Conservation (phyloP, 1,284 basidiomycete genomes). For the Dichomitus squalens region DNA sequence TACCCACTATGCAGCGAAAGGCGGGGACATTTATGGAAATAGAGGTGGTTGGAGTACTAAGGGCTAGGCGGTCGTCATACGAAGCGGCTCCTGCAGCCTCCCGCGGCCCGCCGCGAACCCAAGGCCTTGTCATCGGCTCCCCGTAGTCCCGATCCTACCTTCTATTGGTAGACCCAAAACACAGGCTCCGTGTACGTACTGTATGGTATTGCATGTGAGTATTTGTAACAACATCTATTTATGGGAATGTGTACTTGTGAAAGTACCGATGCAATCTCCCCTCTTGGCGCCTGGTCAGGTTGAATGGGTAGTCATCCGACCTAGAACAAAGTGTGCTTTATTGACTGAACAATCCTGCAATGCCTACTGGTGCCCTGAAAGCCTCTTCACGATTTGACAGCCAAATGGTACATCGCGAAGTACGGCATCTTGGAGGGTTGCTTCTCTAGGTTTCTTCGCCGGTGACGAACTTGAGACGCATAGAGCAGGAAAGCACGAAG, state of each 20-base stretch:
- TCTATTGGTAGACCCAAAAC: slow-evolving; percentile 1
- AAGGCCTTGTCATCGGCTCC: slow-evolving; percentile 17
- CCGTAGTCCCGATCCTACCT: slow-evolving; percentile 17
- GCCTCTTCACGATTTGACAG: not conserved
- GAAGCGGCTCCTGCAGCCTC: not conserved
- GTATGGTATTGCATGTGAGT: not conserved
- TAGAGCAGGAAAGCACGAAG: no score
- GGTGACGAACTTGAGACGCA: not conserved
- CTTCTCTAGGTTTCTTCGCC: not conserved
- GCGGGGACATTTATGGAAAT: not conserved
- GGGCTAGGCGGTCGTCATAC: not conserved
- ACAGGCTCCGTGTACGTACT: slow-evolving; percentile 7
- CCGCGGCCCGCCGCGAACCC: not conserved
- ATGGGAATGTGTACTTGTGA: slow-evolving; percentile 1
- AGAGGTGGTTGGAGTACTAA: not conserved
- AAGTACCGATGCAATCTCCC: not conserved
- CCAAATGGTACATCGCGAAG: not conserved
- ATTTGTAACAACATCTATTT: not conserved
- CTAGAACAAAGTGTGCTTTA: not conserved
- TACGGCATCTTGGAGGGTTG: not conserved
- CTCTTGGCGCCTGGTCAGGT: no score
- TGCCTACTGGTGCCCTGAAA: slow-evolving; percentile 12
- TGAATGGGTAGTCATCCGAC: not conserved
- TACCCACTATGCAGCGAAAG: not conserved
- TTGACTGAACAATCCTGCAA: slow-evolving; percentile 7